Evolutionary conservation across 1,284 basidiomycete species (phyloP), one percentile per base, ranked within the genome.

Genomic region (Fomitopsis schrenkii): DNA sequence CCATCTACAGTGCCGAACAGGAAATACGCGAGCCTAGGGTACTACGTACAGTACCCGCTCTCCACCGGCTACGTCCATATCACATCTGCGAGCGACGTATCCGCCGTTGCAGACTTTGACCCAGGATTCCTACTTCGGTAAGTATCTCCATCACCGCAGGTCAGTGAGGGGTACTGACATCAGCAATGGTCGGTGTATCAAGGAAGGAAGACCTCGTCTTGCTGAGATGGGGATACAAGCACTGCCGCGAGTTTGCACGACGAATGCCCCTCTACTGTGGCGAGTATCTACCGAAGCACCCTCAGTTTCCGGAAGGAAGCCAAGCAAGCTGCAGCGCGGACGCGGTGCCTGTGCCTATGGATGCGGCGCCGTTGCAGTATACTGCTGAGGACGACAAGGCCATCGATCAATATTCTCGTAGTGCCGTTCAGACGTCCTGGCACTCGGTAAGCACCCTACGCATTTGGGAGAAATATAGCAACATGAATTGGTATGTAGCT

Each of bases 201-300:
- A 36, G 28, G 22, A 67, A n/a, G 30, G 81, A 79, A 3, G 88
- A 90, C 68, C 41, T 90, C 2, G 77, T 75, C 2, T 72, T 81
- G 12, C 68, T 86, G 62, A 73, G 79, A 57, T 85, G 83, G 79
- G 74, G 67, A 0, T 90, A 87, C 69, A 90, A 90, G 69, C 79
- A 76, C 63, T 62, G 72, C 26, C 75, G 85, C n/a, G 88, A 90
- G 70, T 69, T 84, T 41, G 79, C 77, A 2, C 79, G 88, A 22
- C 81, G 87, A 2, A 81, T 88, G 80, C 74, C 76, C 0, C 71
- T 71, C 26, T 89, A 80, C 70, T 77, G 82, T 1, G 87, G 87
- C 4, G 87, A 88, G 63, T 69, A 77, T 1, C 55, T 67, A 0
- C 59, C 66, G 1, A 67, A 66, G 14, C 82, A 88, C 64, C 87